A percentile compares a stretch with the other conserved stretches of the same genome.
These are phyloP conservation scores for Ustilago hordei DNA, from an alignment of 1,284 basidiomycete species.

Conservation along the genomic window DNA sequence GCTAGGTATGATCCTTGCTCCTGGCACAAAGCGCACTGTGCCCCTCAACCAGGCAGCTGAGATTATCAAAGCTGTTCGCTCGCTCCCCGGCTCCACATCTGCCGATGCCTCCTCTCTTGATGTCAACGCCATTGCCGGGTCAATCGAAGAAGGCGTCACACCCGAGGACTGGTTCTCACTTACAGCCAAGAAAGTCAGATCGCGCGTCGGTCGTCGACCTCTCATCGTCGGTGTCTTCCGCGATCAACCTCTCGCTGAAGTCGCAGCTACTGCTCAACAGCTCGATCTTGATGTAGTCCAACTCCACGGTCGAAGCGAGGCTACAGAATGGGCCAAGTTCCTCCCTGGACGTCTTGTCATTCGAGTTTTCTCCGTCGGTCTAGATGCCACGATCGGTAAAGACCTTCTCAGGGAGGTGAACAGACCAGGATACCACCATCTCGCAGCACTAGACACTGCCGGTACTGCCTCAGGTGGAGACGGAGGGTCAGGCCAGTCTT, in stretches of 20 bases:
- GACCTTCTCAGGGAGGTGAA: conserved; percentile 52
- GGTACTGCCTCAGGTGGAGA: conserved; percentile 30
- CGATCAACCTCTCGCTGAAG: conserved; percentile 63
- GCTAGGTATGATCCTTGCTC: conserved; percentile 68
- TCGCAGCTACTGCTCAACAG: conserved; percentile 42
- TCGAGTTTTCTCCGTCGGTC: conserved; percentile 61
- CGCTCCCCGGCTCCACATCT: conserved; percentile 16
- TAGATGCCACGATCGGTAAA: conserved; percentile 15
- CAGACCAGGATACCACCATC: conserved; percentile 64
- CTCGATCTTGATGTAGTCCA: conserved; percentile 66
- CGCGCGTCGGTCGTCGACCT: conserved; percentile 48
- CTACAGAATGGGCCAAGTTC: conserved; percentile 63
- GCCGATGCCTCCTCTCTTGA: neutral
- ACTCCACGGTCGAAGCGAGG: conserved; percentile 64
- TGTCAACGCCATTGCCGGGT: conserved; percentile 7
- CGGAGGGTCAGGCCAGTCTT: conserved; percentile 60
- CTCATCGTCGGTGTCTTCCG: conserved; percentile 68
- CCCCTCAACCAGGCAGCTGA: conserved; percentile 46
- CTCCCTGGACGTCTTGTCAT: conserved; percentile 65
- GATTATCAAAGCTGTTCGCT: conserved; percentile 61
- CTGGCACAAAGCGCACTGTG: conserved; percentile 63
- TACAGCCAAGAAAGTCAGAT: conserved; percentile 50
- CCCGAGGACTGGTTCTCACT: conserved; percentile 62
- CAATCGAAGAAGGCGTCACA: conserved; percentile 38
- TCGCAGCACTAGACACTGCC: conserved; percentile 63